Evolutionary conservation across 139 green algal species (phyloP).

Genomic region (Picochlorum sp.): DNA sequence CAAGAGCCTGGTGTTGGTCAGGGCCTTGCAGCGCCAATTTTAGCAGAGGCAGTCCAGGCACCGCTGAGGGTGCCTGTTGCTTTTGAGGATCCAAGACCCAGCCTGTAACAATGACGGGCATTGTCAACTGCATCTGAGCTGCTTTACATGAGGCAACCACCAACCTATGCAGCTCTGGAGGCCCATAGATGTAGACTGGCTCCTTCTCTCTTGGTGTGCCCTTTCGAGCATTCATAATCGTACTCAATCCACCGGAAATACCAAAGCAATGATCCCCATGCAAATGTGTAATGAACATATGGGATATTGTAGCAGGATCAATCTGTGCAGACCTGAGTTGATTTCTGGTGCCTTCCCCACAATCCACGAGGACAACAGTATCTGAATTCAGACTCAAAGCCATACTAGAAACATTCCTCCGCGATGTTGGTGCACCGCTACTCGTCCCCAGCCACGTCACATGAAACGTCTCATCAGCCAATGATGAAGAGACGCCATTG

Average conservation of each 20-base stretch:
- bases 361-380: slow-evolving; percentile 71
- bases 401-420: slow-evolving; percentile 79
- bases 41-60: slow-evolving; percentile 8
- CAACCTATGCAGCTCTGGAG: slow-evolving; percentile 35
- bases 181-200: slow-evolving; percentile 33
- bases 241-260: slow-evolving; percentile 44
- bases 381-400: slow-evolving; percentile 32
- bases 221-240: background rate
- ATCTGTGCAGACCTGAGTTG: slow-evolving; percentile 48
- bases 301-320: slow-evolving; percentile 30
- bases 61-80: background rate
- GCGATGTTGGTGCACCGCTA: slow-evolving; percentile 54
- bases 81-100: slow-evolving; percentile 20
- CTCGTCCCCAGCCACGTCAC: slow-evolving; percentile 86
- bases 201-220: slow-evolving; percentile 27
- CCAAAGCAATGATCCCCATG: slow-evolving; percentile 97
- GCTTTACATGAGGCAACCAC: slow-evolving; percentile 19
- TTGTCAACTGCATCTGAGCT: slow-evolving; percentile 17
- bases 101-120: slow-evolving; percentile 30
- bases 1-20: slow-evolving; percentile 14
- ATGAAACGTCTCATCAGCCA: background rate
- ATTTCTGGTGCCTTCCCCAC: slow-evolving; percentile 74
- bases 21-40: slow-evolving; percentile 15
- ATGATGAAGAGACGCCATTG: background rate
- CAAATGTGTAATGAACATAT: slow-evolving; percentile 88